Conservation (phyloP, 2,329 filamentous ascomycete species). For the Colletotrichum lindemuthianum region DNA sequence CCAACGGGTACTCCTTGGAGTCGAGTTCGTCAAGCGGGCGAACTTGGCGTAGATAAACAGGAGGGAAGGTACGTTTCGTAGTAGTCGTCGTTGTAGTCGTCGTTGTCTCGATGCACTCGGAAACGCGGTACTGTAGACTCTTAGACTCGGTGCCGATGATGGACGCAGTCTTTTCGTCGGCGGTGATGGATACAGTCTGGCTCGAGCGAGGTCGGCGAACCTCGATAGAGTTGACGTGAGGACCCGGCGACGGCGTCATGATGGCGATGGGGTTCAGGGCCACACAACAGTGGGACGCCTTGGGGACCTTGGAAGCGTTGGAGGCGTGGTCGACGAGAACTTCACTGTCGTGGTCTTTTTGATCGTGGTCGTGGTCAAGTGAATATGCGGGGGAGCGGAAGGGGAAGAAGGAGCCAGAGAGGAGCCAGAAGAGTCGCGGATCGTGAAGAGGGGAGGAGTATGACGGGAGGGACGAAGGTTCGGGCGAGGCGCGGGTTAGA, state of each 20-base stretch:
- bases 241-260: conserved; percentile 52
- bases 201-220: conserved; percentile 48
- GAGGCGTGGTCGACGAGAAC: no score
- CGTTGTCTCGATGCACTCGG: conserved; percentile 74
- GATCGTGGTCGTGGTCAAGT: no score
- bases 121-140: conserved; percentile 66
- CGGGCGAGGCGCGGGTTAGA: conserved; percentile 9
- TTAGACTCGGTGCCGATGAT: conserved; percentile 44
- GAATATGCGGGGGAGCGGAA: no score
- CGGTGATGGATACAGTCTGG: conserved; percentile 59
- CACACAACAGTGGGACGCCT: no score
- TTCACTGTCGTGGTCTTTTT: no score
- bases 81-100: conserved; percentile 92
- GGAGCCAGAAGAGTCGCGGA: conserved; percentile 7
- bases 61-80: conserved; percentile 84
- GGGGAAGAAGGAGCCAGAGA: not conserved
- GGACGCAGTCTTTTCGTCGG: conserved; percentile 49
- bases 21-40: conserved; percentile 78
- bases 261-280: conserved; percentile 23
- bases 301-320: no score
- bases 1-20: conserved; percentile 89
- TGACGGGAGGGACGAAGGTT: conserved; percentile 1
- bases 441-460: not conserved
- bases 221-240: conserved; percentile 37
- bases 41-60: conserved; percentile 81